Percentiles rank a stretch among this genome's conserved stretches.
Conservation (phyloP, 495 filamentous ascomycete genomes). For the Xylaria grammica region DNA sequence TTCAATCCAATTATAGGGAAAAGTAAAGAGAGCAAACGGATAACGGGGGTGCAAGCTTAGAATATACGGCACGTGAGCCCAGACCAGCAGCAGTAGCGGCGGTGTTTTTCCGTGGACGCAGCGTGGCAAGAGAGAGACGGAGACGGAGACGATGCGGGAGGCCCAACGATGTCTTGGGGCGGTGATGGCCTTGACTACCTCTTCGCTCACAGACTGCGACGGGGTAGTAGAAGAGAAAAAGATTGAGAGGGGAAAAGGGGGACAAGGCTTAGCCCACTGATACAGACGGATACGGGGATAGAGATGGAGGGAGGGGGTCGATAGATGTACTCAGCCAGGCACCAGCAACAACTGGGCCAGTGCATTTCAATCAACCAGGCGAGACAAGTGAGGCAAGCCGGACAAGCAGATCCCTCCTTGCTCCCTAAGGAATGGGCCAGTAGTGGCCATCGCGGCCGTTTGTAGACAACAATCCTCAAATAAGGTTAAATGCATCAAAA, state of each 20-base stretch:
- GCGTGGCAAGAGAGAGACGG: background rate
- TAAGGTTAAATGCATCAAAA: constrained; percentile 36
- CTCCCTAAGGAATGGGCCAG: background rate
- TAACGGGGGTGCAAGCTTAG: background rate
- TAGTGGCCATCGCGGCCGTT: constrained; percentile 33
- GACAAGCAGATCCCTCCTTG: constrained; percentile 9
- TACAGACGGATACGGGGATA: background rate
- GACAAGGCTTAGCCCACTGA: background rate
- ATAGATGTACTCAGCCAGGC: constrained; percentile 17
- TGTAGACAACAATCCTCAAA: constrained; percentile 38
- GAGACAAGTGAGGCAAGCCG: constrained; percentile 15
- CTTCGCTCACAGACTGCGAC: background rate
- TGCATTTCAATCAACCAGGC: background rate
- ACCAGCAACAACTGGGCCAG: background rate
- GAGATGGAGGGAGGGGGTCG: background rate
- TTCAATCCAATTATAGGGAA: background rate
- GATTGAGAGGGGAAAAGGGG: background rate
- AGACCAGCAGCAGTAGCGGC: background rate
- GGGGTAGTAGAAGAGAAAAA: background rate
- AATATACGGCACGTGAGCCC: background rate
- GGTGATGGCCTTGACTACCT: background rate
- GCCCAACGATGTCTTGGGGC: background rate
- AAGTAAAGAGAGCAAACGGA: constrained; percentile 33
- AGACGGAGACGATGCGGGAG: background rate
- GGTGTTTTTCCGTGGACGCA: background rate